Percentiles rank a stretch among this genome's conserved stretches.
These are phyloP conservation scores for Hypomontagnella submonticulosa DNA, from an alignment of 495 filamentous ascomycete genomes.

Conservation along the genomic window DNA sequence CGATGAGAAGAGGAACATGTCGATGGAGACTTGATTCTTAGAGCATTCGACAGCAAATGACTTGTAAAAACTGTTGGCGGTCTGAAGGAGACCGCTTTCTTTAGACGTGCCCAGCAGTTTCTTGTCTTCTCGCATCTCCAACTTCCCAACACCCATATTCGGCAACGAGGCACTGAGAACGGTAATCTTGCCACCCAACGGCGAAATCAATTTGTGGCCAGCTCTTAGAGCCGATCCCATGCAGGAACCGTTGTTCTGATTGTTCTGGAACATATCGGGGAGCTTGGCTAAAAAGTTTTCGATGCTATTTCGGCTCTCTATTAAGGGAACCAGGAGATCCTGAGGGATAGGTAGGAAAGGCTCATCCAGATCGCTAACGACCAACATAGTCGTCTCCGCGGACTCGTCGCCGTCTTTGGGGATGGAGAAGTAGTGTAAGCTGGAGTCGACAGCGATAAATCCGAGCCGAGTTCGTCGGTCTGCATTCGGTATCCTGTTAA, in stretches of 20 bases:
- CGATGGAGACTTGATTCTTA: conserved; percentile 97
- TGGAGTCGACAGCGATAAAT: conserved; percentile 95
- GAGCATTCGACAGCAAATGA: conserved; percentile 99
- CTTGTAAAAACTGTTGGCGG: conserved; percentile 96
- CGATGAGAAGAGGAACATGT: conserved; percentile 99
- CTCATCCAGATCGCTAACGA: conserved; percentile 95
- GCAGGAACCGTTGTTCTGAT: conserved; percentile 83
- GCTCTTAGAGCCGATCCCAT: conserved; percentile 94
- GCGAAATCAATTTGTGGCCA: conserved; percentile 93
- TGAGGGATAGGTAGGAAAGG: conserved; percentile 92
- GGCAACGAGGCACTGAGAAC: conserved; percentile 90
- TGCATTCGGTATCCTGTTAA: conserved; percentile 96
- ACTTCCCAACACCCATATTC: conserved; percentile 89
- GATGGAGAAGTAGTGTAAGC: conserved; percentile 94
- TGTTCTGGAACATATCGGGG: conserved; percentile 96
- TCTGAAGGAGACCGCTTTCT: conserved; percentile 87
- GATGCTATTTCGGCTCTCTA: conserved; percentile 88
- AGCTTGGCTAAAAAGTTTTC: conserved; percentile 91
- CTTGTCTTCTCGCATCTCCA: conserved; percentile 96
- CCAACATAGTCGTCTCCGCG: conserved; percentile 87
- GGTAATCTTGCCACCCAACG: conserved; percentile 92
- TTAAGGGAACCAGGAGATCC: conserved; percentile 90
- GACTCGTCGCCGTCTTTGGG: conserved; percentile 86
- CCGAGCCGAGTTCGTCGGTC: conserved; percentile 91
- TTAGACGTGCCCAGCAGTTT: conserved; percentile 94